Conservation (phyloP, 176 grass and related monocot species). For the Oryza officinalis region DNA sequence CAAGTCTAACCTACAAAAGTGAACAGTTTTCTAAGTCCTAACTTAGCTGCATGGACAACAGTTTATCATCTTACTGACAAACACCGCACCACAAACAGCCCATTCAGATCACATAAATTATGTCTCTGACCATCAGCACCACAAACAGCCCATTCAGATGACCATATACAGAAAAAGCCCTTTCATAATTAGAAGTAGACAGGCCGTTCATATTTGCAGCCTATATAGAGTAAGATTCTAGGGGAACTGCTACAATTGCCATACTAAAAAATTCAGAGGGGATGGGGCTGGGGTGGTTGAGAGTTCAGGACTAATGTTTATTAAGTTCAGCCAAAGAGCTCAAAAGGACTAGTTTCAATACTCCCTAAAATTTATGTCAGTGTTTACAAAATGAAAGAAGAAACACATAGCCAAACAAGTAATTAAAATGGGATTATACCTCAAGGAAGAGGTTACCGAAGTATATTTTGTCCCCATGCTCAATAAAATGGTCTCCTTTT, state of each 20-base stretch:
- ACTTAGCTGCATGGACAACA: neutral
- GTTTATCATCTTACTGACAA: neutral
- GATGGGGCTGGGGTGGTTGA: neutral
- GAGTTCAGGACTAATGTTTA: neutral
- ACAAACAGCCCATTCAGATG: neutral
- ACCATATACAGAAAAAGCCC: neutral
- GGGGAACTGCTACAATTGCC: neutral
- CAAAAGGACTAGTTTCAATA: neutral
- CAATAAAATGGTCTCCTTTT: constrained; percentile 76
- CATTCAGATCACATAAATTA: neutral
- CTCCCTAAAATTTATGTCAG: neutral
- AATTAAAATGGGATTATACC: constrained; percentile 47
- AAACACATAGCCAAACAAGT: neutral
- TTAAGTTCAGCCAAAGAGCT: constrained; percentile 16
- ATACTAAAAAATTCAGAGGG: neutral
- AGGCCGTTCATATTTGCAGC: neutral
- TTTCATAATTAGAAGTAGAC: neutral
- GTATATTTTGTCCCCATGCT: constrained; percentile 79
- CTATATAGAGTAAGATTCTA: neutral
- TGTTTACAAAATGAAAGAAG: constrained; percentile 8
- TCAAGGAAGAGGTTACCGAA: constrained; percentile 88
- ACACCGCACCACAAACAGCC: neutral
- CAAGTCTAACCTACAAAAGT: constrained; percentile 7
- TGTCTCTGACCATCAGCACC: neutral
- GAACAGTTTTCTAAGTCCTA: neutral